phyloP scores from a whole-genome alignment of 2,329 filamentous ascomycete species.

The Graphilbum fragrans region DNA sequence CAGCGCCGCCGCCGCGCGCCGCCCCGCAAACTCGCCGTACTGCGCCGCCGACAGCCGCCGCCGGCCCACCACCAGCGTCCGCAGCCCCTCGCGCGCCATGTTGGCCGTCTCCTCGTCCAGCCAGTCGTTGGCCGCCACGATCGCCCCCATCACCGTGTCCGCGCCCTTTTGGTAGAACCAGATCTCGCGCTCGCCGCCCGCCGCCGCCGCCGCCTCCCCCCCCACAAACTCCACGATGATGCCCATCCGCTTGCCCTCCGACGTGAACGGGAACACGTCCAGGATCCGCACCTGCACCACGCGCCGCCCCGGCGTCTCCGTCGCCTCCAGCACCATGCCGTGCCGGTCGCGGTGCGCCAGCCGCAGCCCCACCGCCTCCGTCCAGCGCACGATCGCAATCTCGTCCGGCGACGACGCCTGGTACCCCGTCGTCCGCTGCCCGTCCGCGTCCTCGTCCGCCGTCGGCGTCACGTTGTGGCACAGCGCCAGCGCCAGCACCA shows the following conservation, averaged over 20 bases:
- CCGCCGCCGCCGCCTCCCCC: slow-evolving; percentile 32
- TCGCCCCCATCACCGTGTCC: slow-evolving; percentile 94
- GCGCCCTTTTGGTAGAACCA: slow-evolving; percentile 99
- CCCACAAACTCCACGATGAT: slow-evolving; percentile 80
- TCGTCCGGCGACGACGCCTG: slow-evolving; percentile 97
- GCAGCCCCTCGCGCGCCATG: slow-evolving; percentile 92
- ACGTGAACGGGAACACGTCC: slow-evolving; percentile 95
- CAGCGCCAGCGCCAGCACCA: slow-evolving; percentile 81
- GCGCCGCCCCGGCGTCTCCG: slow-evolving; percentile 38
- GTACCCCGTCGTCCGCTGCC: slow-evolving; percentile 67
- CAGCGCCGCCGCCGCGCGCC: slow-evolving; percentile 69
- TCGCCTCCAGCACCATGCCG: slow-evolving; percentile 64
- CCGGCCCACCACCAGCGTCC: slow-evolving; percentile 89
- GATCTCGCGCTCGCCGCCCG: slow-evolving; percentile 57
- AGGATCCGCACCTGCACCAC: slow-evolving; percentile 81
- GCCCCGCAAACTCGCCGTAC: slow-evolving; percentile 67
- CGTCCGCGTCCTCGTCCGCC: slow-evolving; percentile 63
- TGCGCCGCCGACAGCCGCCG: slow-evolving; percentile 69
- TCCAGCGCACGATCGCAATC: slow-evolving; percentile 95
- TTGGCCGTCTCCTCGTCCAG: slow-evolving; percentile 98
- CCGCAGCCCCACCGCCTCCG: slow-evolving; percentile 79
- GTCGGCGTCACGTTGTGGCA: slow-evolving; percentile 97
- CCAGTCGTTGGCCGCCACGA: slow-evolving; percentile 95
- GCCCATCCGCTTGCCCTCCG: slow-evolving; percentile 96
- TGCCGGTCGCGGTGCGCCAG: slow-evolving; percentile 78